Evolutionary conservation across 176 grass and related monocot species (phyloP).

Genomic region (Oryza meyeriana): DNA sequence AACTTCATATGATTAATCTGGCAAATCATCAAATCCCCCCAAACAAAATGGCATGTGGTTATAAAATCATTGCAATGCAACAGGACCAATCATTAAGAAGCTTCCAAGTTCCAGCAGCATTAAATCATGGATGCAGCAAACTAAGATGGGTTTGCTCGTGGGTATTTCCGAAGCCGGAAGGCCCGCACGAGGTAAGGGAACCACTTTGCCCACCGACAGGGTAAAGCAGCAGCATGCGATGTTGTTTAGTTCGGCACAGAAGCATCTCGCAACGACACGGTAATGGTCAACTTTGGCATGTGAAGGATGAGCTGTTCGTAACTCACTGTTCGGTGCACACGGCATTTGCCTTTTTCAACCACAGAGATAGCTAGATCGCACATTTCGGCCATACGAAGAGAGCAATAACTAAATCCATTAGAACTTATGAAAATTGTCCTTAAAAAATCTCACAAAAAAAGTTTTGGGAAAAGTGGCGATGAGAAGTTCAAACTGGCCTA

Average conservation of each 20-base stretch:
- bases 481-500: too few relatives aligned
- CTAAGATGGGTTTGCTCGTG: neutral
- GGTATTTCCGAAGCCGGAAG: neutral
- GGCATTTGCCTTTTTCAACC: constrained; percentile 16
- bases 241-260: constrained; percentile 7
- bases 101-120: constrained; percentile 2
- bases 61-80: neutral
- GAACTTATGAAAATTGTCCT: neutral
- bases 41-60: neutral
- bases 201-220: constrained; percentile 29
- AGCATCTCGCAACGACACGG: constrained; percentile 28
- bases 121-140: neutral
- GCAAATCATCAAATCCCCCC: too few relatives aligned
- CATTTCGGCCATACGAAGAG: neutral
- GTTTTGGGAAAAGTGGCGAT: neutral
- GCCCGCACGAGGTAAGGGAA: neutral
- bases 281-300: constrained; percentile 44
- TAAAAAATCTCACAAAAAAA: neutral
- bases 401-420: neutral
- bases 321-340: constrained; percentile 15
- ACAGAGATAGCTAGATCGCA: neutral
- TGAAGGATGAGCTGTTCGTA: constrained; percentile 32
- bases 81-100: neutral
- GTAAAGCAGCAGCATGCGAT: neutral
- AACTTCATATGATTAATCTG: neutral